Evolutionary conservation across 2,329 filamentous ascomycete species (phyloP).

Genomic region (Gaeumannomyces tritici): DNA sequence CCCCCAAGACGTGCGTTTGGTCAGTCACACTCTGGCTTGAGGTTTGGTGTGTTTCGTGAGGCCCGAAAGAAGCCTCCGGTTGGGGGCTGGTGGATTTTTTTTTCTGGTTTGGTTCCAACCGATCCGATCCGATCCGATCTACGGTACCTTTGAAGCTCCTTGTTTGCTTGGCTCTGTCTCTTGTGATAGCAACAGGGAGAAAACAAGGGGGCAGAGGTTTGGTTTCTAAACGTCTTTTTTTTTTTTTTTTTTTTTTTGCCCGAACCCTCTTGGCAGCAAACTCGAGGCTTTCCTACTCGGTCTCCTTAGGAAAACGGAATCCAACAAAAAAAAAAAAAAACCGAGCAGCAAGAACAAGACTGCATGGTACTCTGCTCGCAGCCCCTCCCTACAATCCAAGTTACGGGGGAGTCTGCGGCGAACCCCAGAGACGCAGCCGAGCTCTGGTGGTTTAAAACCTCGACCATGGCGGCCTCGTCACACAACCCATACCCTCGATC

Average conservation of each 20-base stretch:
- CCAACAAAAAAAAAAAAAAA: background rate
- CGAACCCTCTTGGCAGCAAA: constrained; percentile 6
- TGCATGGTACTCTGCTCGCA: constrained; percentile 19
- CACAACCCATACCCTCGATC: constrained; percentile 52
- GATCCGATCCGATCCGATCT: background rate
- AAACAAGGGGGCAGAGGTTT: constrained; percentile 5
- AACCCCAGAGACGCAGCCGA: constrained; percentile 19
- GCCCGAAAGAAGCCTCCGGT: background rate
- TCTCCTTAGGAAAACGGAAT: constrained; percentile 11
- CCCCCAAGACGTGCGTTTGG: too few species aligned
- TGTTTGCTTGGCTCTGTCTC: background rate
- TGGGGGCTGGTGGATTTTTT: background rate
- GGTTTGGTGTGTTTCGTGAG: background rate
- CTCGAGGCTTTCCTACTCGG: background rate
- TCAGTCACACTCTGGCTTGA: background rate
- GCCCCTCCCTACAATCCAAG: constrained; percentile 15
- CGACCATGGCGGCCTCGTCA: constrained; percentile 43
- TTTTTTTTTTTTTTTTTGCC: too few species aligned
- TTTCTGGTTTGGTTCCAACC: constrained; percentile 3
- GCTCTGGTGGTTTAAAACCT: constrained; percentile 21
- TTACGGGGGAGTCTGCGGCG: constrained; percentile 26
- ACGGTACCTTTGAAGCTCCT: background rate
- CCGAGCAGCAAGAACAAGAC: constrained; percentile 10
- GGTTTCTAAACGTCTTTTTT: background rate
- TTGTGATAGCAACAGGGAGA: background rate